Conservation (phyloP, 495 filamentous ascomycete genomes). For the Parathielavia appendiculata region DNA sequence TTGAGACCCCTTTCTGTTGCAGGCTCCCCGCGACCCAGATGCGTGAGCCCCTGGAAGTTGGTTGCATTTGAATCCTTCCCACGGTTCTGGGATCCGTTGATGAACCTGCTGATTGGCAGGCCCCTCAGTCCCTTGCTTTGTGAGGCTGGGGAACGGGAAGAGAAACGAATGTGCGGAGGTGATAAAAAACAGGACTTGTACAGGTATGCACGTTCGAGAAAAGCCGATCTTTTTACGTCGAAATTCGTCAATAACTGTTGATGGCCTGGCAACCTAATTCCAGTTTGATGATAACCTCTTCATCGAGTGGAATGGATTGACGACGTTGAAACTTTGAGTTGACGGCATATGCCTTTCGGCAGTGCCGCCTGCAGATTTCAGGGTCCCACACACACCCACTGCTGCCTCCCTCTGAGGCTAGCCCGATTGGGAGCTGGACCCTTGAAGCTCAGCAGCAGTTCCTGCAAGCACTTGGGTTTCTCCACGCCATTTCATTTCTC, state of each 20-base stretch:
- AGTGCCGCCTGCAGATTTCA: background rate
- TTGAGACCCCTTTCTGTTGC: slow-evolving; percentile 9
- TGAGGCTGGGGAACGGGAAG: background rate
- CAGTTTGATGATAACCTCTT: background rate
- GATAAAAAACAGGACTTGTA: background rate
- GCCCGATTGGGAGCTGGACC: background rate
- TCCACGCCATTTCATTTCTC: slow-evolving; percentile 4
- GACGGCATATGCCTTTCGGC: background rate
- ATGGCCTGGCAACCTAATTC: background rate
- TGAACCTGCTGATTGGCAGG: slow-evolving; percentile 23
- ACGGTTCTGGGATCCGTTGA: slow-evolving; percentile 26
- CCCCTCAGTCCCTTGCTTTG: background rate
- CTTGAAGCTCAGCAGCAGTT: slow-evolving; percentile 2
- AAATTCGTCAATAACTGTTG: background rate
- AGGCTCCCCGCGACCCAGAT: background rate
- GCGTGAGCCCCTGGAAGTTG: background rate
- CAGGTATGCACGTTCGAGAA: no score
- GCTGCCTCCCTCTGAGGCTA: slow-evolving; percentile 11
- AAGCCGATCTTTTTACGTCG: no score
- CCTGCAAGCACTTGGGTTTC: slow-evolving; percentile 14
- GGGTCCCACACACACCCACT: background rate
- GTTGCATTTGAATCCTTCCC: slow-evolving; percentile 22
- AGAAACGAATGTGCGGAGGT: background rate
- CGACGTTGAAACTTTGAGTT: background rate
- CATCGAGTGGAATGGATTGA: background rate